Evolutionary conservation across 352 stramenopile species (phyloP).

Genomic region (Pythium biforme): DNA sequence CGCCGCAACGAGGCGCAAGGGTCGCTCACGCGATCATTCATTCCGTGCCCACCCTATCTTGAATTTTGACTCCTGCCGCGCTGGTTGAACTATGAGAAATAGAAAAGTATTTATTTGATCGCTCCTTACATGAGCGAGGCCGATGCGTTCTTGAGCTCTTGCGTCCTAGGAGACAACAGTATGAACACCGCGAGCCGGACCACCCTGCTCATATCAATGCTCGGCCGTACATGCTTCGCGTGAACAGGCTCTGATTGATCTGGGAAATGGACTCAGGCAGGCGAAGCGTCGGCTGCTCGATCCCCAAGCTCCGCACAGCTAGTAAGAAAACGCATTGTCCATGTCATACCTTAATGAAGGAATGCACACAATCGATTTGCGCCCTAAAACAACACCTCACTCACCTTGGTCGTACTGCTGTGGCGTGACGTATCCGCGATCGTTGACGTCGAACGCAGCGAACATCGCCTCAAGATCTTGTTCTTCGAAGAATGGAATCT

Average conservation of each 20-base stretch:
- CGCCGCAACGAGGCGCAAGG: slow-evolving; percentile 56
- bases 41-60: slow-evolving; percentile 50
- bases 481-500: slow-evolving; percentile 75
- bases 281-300: slow-evolving; percentile 60
- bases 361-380: background rate
- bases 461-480: slow-evolving; percentile 76
- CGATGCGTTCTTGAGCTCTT: slow-evolving; percentile 71
- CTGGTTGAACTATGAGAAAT: slow-evolving; percentile 3
- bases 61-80: slow-evolving; percentile 36
- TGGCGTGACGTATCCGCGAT: slow-evolving; percentile 55
- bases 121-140: slow-evolving; percentile 51
- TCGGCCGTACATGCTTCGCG: slow-evolving; percentile 73
- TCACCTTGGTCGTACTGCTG: slow-evolving; percentile 71
- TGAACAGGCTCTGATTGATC: slow-evolving; percentile 61
- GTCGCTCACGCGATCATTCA: slow-evolving; percentile 49
- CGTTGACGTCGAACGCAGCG: slow-evolving; percentile 69
- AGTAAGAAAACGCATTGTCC: background rate
- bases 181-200: background rate
- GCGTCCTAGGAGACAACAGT: slow-evolving; percentile 31
- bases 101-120: background rate
- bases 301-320: slow-evolving; percentile 62
- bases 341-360: background rate
- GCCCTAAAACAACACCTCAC: background rate
- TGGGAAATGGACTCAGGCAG: slow-evolving; percentile 58
- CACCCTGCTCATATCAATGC: background rate